These are phyloP conservation scores for Lactarius psammicola DNA, from an alignment of 768 basidiomycete genomes.

Conservation along the genomic window DNA sequence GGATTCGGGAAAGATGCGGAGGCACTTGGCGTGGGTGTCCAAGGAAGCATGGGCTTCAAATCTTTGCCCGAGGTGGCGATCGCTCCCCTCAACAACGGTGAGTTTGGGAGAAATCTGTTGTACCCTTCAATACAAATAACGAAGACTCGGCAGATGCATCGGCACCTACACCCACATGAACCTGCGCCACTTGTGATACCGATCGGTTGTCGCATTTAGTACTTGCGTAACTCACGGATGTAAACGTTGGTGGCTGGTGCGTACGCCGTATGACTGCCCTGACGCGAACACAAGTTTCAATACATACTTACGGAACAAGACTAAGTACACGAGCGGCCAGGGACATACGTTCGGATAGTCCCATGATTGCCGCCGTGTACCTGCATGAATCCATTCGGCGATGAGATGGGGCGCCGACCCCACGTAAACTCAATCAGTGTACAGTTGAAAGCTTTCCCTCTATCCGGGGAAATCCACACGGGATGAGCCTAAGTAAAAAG, in stretches of 20 bases:
- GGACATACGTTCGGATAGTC: neutral
- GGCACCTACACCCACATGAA: neutral
- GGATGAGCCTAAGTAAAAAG: neutral
- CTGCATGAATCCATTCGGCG: neutral
- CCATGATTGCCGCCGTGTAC: neutral
- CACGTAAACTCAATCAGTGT: neutral
- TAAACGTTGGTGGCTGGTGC: neutral
- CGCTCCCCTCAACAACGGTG: neutral
- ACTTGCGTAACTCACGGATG: neutral
- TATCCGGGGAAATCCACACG: too few relatives aligned
- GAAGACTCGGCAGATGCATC: neutral
- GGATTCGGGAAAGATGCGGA: slow-evolving; percentile 78
- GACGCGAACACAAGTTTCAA: neutral
- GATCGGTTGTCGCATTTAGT: too few relatives aligned
- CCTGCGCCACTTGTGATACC: neutral
- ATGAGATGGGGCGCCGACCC: neutral
- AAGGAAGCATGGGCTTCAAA: slow-evolving; percentile 35
- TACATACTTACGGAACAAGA: neutral
- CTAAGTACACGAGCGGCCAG: neutral
- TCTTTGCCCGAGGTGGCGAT: neutral
- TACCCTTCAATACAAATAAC: neutral
- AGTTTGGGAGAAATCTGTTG: neutral
- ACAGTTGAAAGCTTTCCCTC: neutral
- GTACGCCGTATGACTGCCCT: neutral
- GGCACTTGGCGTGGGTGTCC: slow-evolving; percentile 62